These are phyloP conservation scores for Fibroporia radiculosa DNA, from an alignment of 768 basidiomycete species.

Conservation along the genomic window DNA sequence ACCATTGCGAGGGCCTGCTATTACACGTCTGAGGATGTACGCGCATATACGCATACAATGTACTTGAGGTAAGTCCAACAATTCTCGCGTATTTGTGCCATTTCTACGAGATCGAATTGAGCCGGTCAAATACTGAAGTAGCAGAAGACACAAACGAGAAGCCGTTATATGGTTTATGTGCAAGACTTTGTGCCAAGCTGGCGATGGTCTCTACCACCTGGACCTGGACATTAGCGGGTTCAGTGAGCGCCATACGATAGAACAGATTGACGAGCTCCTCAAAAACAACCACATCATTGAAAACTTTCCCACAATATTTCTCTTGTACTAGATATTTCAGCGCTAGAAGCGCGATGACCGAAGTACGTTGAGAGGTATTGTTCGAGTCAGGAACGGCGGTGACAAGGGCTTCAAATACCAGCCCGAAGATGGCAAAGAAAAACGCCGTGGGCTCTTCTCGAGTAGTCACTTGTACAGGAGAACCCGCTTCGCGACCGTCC, in stretches of 20 bases:
- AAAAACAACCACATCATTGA: conserved; percentile 77
- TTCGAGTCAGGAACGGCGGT: conserved; percentile 56
- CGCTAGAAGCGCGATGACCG: conserved; percentile 61
- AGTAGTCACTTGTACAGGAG: conserved; percentile 13
- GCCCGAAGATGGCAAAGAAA: conserved; percentile 87
- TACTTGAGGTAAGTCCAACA: conserved; percentile 16
- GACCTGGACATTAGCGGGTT: conserved; percentile 61
- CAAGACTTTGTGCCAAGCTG: conserved; percentile 28
- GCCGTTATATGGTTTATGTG: neutral
- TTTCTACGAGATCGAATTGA: no score
- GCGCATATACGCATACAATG: conserved; percentile 83
- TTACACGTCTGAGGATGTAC: conserved; percentile 67
- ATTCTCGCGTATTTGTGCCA: conserved; percentile 6
- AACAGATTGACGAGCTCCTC: conserved; percentile 85
- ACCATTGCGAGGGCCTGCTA: conserved; percentile 45
- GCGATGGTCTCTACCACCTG: conserved; percentile 58
- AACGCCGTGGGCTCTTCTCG: conserved; percentile 63
- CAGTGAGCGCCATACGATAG: conserved; percentile 87
- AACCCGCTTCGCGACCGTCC: conserved; percentile 53
- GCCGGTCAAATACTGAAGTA: no score
- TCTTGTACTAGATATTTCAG: conserved; percentile 75
- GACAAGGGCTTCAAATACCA: conserved; percentile 86
- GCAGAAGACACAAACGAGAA: no score
- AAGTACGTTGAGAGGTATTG: conserved; percentile 33
- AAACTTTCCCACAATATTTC: conserved; percentile 72